phyloP scores from a whole-genome alignment of 2,329 filamentous ascomycete genomes.

The Lasiodiplodia hormozganensis region DNA sequence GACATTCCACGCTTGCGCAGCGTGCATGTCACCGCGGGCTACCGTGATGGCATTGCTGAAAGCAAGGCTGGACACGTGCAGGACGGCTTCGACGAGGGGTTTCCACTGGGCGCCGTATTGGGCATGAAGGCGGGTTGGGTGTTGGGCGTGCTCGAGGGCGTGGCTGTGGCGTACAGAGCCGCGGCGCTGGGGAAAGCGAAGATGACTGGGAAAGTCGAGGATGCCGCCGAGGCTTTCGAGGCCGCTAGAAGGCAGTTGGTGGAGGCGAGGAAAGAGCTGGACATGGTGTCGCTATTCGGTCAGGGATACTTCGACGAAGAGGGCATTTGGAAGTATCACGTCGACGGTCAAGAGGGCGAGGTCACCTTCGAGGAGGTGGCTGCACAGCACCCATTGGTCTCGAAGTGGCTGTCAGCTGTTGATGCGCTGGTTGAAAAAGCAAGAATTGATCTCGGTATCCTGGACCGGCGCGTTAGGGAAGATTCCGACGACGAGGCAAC shows the following conservation, averaged over 20 bases:
- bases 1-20: slow-evolving; percentile 78
- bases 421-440: slow-evolving; percentile 51
- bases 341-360: slow-evolving; percentile 50
- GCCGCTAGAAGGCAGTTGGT: slow-evolving; percentile 43
- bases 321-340: slow-evolving; percentile 73
- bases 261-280: slow-evolving; percentile 65
- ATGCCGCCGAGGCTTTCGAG: slow-evolving; percentile 15
- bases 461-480: slow-evolving; percentile 20
- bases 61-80: slow-evolving; percentile 82
- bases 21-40: slow-evolving; percentile 83
- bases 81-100: slow-evolving; percentile 90
- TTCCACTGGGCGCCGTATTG: slow-evolving; percentile 80
- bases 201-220: slow-evolving; percentile 33
- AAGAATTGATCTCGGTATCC: slow-evolving; percentile 41
- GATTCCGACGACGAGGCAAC: slow-evolving; percentile 2
- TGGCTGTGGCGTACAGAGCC: slow-evolving; percentile 59
- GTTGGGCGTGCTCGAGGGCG: slow-evolving; percentile 77
- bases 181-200: slow-evolving; percentile 35
- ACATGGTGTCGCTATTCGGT: slow-evolving; percentile 68
- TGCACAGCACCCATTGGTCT: slow-evolving; percentile 70
- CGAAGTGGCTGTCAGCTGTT: slow-evolving; percentile 64
- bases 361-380: slow-evolving; percentile 58
- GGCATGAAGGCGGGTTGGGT: slow-evolving; percentile 77
- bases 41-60: slow-evolving; percentile 82
- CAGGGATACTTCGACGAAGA: slow-evolving; percentile 71